Conservation (phyloP, 1,284 basidiomycete species). For the Sphaerobolus stellatus region DNA sequence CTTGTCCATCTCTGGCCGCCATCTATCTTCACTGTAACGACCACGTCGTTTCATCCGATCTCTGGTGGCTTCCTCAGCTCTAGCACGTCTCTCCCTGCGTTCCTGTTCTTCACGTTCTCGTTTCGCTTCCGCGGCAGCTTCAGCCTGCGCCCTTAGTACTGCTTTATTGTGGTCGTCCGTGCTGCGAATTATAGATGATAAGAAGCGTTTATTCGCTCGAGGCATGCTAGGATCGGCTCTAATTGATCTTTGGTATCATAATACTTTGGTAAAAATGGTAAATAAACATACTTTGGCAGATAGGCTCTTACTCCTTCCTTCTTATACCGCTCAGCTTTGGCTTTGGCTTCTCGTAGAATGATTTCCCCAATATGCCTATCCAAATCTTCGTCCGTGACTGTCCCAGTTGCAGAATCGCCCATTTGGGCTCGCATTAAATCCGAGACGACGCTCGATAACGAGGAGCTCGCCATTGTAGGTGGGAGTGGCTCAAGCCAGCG, state of each 20-base stretch:
- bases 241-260: neutral
- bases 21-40: slow-evolving; percentile 10
- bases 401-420: slow-evolving; percentile 63
- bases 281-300: slow-evolving; percentile 41
- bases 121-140: slow-evolving; percentile 71
- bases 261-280: neutral
- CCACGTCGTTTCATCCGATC: slow-evolving; percentile 42
- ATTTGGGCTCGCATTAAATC: slow-evolving; percentile 79
- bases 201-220: slow-evolving; percentile 87
- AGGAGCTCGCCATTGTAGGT: slow-evolving; percentile 38
- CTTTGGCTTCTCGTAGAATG: slow-evolving; percentile 86
- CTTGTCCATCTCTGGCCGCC: slow-evolving; percentile 8
- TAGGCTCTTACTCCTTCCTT: slow-evolving; percentile 70
- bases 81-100: slow-evolving; percentile 52
- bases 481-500: no score
- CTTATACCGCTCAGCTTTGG: slow-evolving; percentile 74
- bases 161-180: slow-evolving; percentile 92
- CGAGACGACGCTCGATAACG: slow-evolving; percentile 83
- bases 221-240: slow-evolving; percentile 64
- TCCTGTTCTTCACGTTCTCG: slow-evolving; percentile 62
- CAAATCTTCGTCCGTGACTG: slow-evolving; percentile 78
- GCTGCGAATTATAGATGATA: slow-evolving; percentile 82
- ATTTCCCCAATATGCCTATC: slow-evolving; percentile 87
- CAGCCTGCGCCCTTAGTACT: slow-evolving; percentile 73
- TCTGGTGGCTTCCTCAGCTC: slow-evolving; percentile 68